phyloP scores from a whole-genome alignment of 1,139 yeast genomes.

The Yamadazyma songkhlaensis region DNA sequence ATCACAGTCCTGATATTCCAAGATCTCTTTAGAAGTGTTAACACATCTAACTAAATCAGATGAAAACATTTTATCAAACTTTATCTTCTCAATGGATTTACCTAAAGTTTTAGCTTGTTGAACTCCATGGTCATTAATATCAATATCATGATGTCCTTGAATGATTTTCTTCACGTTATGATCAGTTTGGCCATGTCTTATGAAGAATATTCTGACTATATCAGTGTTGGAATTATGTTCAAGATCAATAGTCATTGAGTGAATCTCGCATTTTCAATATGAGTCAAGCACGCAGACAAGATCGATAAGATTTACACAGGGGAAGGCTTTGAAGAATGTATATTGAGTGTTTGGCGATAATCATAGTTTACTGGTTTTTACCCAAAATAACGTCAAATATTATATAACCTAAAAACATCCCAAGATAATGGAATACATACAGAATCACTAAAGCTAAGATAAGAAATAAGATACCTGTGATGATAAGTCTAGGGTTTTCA shows the following conservation, averaged over 20 bases:
- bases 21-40: slow-evolving; percentile 47
- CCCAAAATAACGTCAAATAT: too few species aligned
- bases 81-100: slow-evolving; percentile 29
- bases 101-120: slow-evolving; percentile 57
- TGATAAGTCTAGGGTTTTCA: too few species aligned
- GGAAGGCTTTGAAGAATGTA: too few species aligned
- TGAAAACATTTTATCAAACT: slow-evolving; percentile 51
- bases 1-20: slow-evolving; percentile 23
- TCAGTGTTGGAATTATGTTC: slow-evolving; percentile 32
- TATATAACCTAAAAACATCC: too few species aligned
- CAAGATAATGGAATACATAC: too few species aligned
- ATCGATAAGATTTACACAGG: too few species aligned
- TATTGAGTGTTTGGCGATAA: too few species aligned
- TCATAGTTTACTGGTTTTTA: too few species aligned
- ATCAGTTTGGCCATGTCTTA: slow-evolving; percentile 82
- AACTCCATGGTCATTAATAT: slow-evolving; percentile 56
- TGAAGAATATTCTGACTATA: slow-evolving; percentile 53
- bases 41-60: slow-evolving; percentile 64
- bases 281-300: too few species aligned
- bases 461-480: too few species aligned
- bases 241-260: slow-evolving; percentile 28
- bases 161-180: slow-evolving; percentile 63
- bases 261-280: too few species aligned
- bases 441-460: too few species aligned
- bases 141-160: slow-evolving; percentile 71